These are phyloP conservation scores for Pholiota adiposa DNA, from an alignment of 1,284 basidiomycete species.

Conservation along the genomic window DNA sequence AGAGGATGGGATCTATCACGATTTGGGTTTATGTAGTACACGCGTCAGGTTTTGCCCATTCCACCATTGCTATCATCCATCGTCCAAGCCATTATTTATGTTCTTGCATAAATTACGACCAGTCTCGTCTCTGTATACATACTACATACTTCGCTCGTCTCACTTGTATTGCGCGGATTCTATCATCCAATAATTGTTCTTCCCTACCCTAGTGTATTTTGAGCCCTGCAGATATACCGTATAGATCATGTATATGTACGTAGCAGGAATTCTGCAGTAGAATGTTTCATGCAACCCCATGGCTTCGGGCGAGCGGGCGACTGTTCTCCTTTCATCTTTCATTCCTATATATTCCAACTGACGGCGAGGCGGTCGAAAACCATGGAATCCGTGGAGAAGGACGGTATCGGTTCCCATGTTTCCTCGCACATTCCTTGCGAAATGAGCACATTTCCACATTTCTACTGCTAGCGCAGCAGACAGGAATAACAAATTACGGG, in stretches of 20 bases:
- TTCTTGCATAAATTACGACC: conserved; percentile 5
- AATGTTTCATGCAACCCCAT: conserved; percentile 7
- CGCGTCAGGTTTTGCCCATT: neutral
- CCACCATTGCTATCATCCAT: conserved; percentile 2
- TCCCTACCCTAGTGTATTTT: conserved; percentile 6
- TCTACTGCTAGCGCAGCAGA: conserved; percentile 6
- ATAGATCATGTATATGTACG: conserved; percentile 10
- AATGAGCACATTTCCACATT: neutral
- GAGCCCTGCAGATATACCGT: neutral
- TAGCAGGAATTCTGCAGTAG: conserved; percentile 7
- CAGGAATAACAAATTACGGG: conserved; percentile 5
- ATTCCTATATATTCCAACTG: neutral
- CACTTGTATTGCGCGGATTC: conserved; percentile 2
- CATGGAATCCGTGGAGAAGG: conserved; percentile 8
- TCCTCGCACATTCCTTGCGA: neutral
- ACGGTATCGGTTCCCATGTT: neutral
- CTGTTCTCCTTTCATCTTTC: neutral
- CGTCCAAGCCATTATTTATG: conserved; percentile 7
- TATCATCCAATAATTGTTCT: neutral
- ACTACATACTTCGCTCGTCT: neutral
- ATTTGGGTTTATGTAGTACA: neutral
- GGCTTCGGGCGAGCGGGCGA: neutral
- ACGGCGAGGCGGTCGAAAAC: neutral
- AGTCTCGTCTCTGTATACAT: conserved; percentile 1
- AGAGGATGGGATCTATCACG: conserved; percentile 3